phyloP scores from a whole-genome alignment of 208 protist genomes.

The Leishmania amazonensis region DNA sequence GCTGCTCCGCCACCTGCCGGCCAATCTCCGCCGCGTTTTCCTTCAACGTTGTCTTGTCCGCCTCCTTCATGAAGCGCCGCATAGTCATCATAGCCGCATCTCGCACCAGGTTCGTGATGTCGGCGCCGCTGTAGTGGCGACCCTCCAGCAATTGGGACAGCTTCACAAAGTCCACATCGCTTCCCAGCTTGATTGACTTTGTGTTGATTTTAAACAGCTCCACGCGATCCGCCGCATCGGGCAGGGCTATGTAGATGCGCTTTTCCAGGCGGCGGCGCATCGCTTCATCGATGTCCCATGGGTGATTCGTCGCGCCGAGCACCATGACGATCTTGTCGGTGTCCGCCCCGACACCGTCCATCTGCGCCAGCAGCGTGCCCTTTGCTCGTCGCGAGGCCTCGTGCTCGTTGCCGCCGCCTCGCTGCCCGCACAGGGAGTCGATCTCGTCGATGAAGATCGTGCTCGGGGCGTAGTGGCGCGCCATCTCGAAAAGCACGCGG shows the following conservation, averaged over 20 bases:
- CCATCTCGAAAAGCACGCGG: conserved; percentile 93
- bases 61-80: conserved; percentile 86
- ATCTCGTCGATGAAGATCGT: conserved; percentile 97
- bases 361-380: conserved; percentile 99
- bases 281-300: conserved; percentile 94
- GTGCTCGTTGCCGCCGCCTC: conserved; percentile 84
- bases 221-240: conserved; percentile 70
- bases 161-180: conserved; percentile 78
- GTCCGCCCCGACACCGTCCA: conserved; percentile 90
- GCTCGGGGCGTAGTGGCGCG: conserved; percentile 86
- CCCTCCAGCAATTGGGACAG: conserved; percentile 82
- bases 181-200: conserved; percentile 60
- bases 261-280: conserved; percentile 93
- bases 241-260: conserved; percentile 93
- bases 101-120: conserved; percentile 91
- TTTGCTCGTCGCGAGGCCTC: conserved; percentile 97
- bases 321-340: conserved; percentile 89
- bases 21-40: conserved; percentile 83
- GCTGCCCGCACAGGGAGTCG: conserved; percentile 92
- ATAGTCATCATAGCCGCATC: conserved; percentile 95
- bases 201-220: conserved; percentile 89
- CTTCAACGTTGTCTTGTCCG: conserved; percentile 69
- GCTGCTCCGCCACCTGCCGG: conserved; percentile 76
- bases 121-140: conserved; percentile 88
- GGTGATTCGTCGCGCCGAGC: conserved; percentile 93